Percentiles rank a stretch among this genome's conserved stretches.
Conservation (phyloP, 331 rosid species). For the Quercus lobata region DNA sequence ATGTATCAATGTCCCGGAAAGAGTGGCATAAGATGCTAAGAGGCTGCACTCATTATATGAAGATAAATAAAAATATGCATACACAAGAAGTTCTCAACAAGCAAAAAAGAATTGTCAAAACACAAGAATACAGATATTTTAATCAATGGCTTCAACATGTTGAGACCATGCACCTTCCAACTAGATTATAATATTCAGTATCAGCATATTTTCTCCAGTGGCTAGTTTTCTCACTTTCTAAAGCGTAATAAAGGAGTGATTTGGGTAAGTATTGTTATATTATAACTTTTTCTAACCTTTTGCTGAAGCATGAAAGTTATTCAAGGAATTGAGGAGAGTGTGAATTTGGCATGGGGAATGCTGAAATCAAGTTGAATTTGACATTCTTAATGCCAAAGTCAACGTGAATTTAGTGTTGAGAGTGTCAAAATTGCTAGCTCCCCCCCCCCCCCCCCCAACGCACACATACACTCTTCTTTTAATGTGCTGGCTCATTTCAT, state of each 20-base stretch:
- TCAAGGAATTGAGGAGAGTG: too few relatives aligned
- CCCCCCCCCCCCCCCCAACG: too few relatives aligned
- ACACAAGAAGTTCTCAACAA: not conserved
- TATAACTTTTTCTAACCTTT: too few relatives aligned
- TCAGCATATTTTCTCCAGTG: not conserved
- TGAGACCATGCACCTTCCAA: conserved; percentile 4
- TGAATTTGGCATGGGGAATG: too few relatives aligned
- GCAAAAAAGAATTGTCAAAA: not conserved
- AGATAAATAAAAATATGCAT: not conserved
- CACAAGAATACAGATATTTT: not conserved
- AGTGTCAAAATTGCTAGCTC: too few relatives aligned
- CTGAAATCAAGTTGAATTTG: too few relatives aligned
- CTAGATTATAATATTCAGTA: not conserved
- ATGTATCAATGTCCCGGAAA: conserved; percentile 81
- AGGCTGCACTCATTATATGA: conserved; percentile 51
- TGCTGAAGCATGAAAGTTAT: too few relatives aligned
- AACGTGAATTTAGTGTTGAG: too few relatives aligned
- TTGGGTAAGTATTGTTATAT: too few relatives aligned
- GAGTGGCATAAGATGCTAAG: conserved; percentile 93
- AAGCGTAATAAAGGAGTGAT: conserved; percentile 4
- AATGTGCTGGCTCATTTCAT: too few relatives aligned
- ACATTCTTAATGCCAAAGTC: too few relatives aligned
- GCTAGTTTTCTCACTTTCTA: not conserved
- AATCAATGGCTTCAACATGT: not conserved
- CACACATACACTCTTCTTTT: too few relatives aligned